Base-by-base conservation (phyloP, 768 basidiomycete species). In the Glaciozyma martinii region DNA sequence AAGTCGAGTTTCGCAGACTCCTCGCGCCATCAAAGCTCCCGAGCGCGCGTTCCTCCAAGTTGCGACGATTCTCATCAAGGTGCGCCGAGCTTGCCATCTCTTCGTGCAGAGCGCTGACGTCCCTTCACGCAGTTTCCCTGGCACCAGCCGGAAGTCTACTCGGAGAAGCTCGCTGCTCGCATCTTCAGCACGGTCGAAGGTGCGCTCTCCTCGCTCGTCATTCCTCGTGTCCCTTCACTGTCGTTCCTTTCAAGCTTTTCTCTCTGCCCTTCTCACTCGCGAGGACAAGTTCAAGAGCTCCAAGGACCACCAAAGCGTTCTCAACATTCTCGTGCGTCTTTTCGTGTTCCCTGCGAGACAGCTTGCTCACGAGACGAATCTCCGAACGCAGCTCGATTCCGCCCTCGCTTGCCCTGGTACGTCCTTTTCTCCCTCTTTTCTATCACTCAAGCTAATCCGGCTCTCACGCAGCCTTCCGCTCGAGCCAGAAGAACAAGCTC, bases 21-120 rank as follows among this genome's bases (percentile, higher is more conserved):
- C 56, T 27, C 56, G 42, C 56, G 32, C 42, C 40, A 42, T 43
- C 40, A 56, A 56, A 23, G 56, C 32, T 33, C 56, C 56, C 40
- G 56, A 56, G 40, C 23, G 56, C 2, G n/a, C 42, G 40, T 56
- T 56, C 40, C 42, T 43, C 21, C 56, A 56, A 13, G n/a, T 56
- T n/a, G 40, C 29, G 8, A 33, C 56, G 23, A 56, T 56, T n/a
- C 37, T 56, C 40, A n/a, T 56, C 40, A 42, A 56, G 25, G 56
- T 29, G 1, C 3, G 56, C 23, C 18, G n/a, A 5, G 13, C 23
- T 40, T 3, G 32, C 18, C 13, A 21, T 37, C 8, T 18, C 29
- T 32, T 40, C 54, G 6, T 8, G 3, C 10, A n/a, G 32, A 37
- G 3, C 3, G 19, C 29, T 21, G 16, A 21, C 2, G 8, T 27